Base-by-base conservation (phyloP, 2,329 filamentous ascomycete genomes). In the Hypoxylon sp. region DNA sequence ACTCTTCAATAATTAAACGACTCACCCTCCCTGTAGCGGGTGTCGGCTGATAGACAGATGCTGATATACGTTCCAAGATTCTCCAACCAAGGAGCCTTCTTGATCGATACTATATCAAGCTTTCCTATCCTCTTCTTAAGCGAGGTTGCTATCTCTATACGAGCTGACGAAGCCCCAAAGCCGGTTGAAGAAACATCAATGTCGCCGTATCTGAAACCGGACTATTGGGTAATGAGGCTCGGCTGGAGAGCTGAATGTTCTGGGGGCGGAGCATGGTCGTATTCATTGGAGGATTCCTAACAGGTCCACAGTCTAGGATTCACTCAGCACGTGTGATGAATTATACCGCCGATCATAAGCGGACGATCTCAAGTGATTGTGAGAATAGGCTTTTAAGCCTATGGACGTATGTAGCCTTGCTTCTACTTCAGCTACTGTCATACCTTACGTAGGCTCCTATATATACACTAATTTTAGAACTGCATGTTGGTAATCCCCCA, bases 391-490 rank as follows among this genome's bases (percentile, higher is more conserved):
- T 40, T 59, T 63, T 44, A 44, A 16, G 40, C 57, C 38, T 28
- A 48, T 40, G 16, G 20, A 18, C 18, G 12, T 36, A 18, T 14
- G 42, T 60, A 28, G 33, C 26, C 40, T 28, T 26, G 33, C 26
- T 50, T 44, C n/a, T 36, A 22, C 26, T 22, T 14, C 28, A 28
- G 16, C 51, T 46, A 30, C 40, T 40, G 26, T 59, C 42, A 33
- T 30, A 46, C n/a, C n/a, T n/a, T n/a, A n/a, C n/a, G n/a, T n/a
- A n/a, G n/a, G n/a, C n/a, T n/a, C n/a, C n/a, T 22, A 49, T 58
- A 54, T 56, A 49, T 36, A 60, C 38, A 61, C 49, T 61, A 64
- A 67, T 64, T 67, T 59, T 58, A 58, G 46, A 55, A 46, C n/a
- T 5, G 26, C 40, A 40, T 44, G 9, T 44, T 32, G 24, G 42